These are phyloP conservation scores for Phalaenopsis aphrodite DNA, from an alignment of 106 monocot genomes.

Conservation along the genomic window DNA sequence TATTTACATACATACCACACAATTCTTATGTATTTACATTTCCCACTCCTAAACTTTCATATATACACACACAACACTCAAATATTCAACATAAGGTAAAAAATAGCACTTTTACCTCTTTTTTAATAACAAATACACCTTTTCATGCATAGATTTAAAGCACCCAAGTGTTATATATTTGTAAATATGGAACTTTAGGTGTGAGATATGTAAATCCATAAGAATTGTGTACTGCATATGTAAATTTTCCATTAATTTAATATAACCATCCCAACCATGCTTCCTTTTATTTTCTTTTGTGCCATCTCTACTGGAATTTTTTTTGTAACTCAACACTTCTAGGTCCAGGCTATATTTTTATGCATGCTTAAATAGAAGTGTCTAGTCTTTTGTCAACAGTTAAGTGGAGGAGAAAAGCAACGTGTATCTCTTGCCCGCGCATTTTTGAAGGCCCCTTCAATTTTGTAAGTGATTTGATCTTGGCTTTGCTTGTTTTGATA, in stretches of 20 bases:
- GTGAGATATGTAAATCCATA: no score
- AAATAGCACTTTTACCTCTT: no score
- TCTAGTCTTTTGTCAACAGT: conserved; percentile 27
- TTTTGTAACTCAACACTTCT: not conserved
- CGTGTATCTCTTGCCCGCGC: conserved; percentile 97
- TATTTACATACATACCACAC: no score
- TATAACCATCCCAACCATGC: not conserved
- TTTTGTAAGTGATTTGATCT: conserved; percentile 55
- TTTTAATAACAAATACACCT: no score
- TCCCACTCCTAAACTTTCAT: no score
- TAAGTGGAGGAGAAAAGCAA: conserved; percentile 99
- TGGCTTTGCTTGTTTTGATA: not conserved
- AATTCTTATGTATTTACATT: no score
- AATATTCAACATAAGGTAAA: no score
- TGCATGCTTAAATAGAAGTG: not conserved
- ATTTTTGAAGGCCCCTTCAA: conserved; percentile 85
- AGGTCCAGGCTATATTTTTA: not conserved
- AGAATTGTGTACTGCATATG: no score
- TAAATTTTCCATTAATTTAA: not conserved
- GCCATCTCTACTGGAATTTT: not conserved
- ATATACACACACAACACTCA: no score
- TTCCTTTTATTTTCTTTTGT: not conserved
- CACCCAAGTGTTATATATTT: no score
- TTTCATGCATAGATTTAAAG: no score
- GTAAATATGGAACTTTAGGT: no score